A percentile compares a stretch with the other conserved stretches of the same genome.
phyloP scores from a whole-genome alignment of 2,329 filamentous ascomycete species.

The Aspergillus chevalieri region DNA sequence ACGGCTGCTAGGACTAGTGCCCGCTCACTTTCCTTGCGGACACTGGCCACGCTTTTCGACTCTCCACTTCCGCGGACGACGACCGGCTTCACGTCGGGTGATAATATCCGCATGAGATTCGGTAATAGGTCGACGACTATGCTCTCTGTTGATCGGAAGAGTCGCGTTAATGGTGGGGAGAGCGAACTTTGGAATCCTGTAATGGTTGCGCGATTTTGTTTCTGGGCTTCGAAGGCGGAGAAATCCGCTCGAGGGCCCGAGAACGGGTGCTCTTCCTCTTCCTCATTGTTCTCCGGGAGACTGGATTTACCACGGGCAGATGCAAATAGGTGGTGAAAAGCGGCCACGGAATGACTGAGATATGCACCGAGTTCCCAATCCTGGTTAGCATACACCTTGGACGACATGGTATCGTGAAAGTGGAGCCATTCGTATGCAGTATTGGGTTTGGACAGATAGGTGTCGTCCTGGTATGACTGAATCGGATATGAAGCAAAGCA shows the following conservation, averaged over 20 bases:
- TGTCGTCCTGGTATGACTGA: slow-evolving; percentile 89
- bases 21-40: slow-evolving; percentile 80
- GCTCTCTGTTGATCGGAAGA: slow-evolving; percentile 72
- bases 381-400: slow-evolving; percentile 71
- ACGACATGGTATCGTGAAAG: slow-evolving; percentile 81
- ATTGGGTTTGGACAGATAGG: slow-evolving; percentile 79
- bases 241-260: slow-evolving; percentile 77
- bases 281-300: slow-evolving; percentile 43
- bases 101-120: slow-evolving; percentile 74
- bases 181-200: slow-evolving; percentile 67
- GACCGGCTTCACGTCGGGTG: slow-evolving; percentile 86
- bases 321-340: slow-evolving; percentile 87
- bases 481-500: slow-evolving; percentile 81
- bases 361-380: slow-evolving; percentile 92
- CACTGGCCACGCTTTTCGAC: slow-evolving; percentile 66
- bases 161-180: slow-evolving; percentile 63
- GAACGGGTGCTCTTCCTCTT: slow-evolving; percentile 62
- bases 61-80: slow-evolving; percentile 67
- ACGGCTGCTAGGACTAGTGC: slow-evolving; percentile 73
- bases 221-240: slow-evolving; percentile 70
- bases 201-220: slow-evolving; percentile 68
- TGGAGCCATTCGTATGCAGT: slow-evolving; percentile 89
- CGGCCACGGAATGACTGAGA: slow-evolving; percentile 76
- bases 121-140: slow-evolving; percentile 79
- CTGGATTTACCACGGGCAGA: slow-evolving; percentile 52